Evolutionary conservation across 164 flowering plant species (phyloP).

Genomic region (Piper longum): DNA sequence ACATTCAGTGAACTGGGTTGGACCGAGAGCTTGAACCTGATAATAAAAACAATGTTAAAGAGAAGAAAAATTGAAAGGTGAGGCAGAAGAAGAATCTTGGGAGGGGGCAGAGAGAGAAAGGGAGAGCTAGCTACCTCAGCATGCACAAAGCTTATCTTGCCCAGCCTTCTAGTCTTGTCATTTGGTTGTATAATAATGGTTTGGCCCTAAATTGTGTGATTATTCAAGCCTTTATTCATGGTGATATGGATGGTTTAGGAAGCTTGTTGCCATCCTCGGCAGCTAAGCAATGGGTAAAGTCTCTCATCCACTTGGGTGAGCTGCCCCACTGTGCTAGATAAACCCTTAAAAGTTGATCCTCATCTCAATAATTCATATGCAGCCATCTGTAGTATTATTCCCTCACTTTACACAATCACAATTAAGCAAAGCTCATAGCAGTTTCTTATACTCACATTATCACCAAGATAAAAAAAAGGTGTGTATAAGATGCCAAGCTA

Average conservation of each 20-base stretch:
- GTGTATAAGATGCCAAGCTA: too few relatives aligned
- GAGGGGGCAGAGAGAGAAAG: not conserved
- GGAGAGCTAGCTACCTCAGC: not conserved
- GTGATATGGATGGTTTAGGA: not conserved
- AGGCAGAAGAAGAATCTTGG: not conserved
- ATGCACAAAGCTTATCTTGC: not conserved
- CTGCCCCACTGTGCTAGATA: not conserved
- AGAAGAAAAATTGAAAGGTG: not conserved
- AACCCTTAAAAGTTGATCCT: not conserved
- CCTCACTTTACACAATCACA: too few relatives aligned
- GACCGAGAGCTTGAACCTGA: constrained; percentile 11
- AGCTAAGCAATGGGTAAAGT: not conserved
- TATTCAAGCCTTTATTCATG: not conserved
- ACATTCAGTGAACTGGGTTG: constrained; percentile 33
- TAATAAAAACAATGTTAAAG: constrained; percentile 2
- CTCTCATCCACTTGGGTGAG: not conserved
- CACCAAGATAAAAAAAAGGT: too few relatives aligned
- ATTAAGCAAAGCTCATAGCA: too few relatives aligned
- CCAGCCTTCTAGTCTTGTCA: not conserved
- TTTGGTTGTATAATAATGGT: not conserved
- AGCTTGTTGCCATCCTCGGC: not conserved
- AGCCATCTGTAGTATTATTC: too few relatives aligned
- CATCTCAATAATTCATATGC: not conserved
- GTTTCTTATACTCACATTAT: too few relatives aligned
- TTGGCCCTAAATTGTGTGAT: not conserved